Percentiles rank a stretch among this genome's conserved stretches.
phyloP scores from a whole-genome alignment of 345 rosid species.

The Rubroshorea leprosula region DNA sequence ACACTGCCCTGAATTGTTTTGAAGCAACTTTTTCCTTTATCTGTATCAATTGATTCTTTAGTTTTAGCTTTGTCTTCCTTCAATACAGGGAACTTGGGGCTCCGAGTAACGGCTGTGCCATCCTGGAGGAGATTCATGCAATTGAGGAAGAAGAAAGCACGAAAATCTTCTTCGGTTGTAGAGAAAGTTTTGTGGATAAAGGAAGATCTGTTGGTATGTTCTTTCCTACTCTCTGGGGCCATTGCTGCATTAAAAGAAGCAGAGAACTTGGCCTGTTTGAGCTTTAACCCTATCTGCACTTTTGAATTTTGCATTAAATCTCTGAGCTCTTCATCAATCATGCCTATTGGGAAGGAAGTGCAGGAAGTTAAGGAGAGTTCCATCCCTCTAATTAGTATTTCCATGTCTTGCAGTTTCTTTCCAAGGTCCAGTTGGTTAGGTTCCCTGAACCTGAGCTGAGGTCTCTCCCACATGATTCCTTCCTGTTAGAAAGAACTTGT shows the following conservation, averaged over 20 bases:
- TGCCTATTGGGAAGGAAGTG: constrained; percentile 20
- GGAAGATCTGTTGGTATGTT: constrained; percentile 23
- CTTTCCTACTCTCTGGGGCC: constrained; percentile 42
- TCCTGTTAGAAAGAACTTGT: constrained; percentile 40
- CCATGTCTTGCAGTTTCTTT: constrained; percentile 48
- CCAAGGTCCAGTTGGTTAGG: constrained; percentile 31
- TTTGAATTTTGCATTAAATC: constrained; percentile 30
- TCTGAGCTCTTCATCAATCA: constrained; percentile 34
- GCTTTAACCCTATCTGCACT: constrained; percentile 31
- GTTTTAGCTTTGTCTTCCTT: constrained; percentile 16
- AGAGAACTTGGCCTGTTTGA: constrained; percentile 23
- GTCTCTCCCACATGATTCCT: constrained; percentile 78
- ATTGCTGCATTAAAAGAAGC: constrained; percentile 28
- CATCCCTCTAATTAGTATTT: constrained; percentile 65
- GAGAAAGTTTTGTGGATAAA: constrained; percentile 46
- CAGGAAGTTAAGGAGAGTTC: constrained; percentile 51
- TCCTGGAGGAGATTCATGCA: constrained; percentile 52
- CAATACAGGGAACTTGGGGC: constrained; percentile 7
- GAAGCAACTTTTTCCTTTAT: constrained; percentile 4
- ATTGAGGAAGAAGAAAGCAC: constrained; percentile 70
- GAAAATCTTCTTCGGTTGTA: constrained; percentile 38
- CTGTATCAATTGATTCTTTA: constrained; percentile 8
- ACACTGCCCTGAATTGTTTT: not conserved
- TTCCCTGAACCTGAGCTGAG: constrained; percentile 46
- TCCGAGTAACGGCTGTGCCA: not conserved